Base-by-base conservation (phyloP, 2,329 filamentous ascomycete genomes). In the Verticillium dahliae region DNA sequence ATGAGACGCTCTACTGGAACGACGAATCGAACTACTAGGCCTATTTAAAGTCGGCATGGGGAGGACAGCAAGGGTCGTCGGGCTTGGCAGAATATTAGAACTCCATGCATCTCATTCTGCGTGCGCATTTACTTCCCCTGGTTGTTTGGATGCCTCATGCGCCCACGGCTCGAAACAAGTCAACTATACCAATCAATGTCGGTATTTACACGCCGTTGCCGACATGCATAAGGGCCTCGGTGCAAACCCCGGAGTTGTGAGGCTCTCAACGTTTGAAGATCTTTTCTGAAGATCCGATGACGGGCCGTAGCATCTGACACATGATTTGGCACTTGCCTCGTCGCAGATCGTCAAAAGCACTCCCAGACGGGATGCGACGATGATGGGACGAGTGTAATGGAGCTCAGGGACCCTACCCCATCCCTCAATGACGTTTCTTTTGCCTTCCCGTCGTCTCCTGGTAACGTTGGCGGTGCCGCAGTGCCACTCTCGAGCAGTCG, bases 1-100 rank as follows among this genome's bases (percentile, higher is more conserved):
- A 77, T 63, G 78, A 81, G 13, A 84, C 81, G 14, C 64, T 78
- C 14, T 83, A 83, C 67, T 83, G 81, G 81, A 84, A 84, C 62
- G 75, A 83, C 63, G 68, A 80, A 67, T 69, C 73, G 37, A 70
- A 70, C 18, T 82, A 81, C 66, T 82, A 68, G 63, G 27, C 39
- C 45, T 4, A 50, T 9, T 7, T 18, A 7, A 11, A 6, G 4
- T 22, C 41, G 18, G 9, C n/a, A n/a, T 3, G 3, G 45, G n/a
- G 1, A 3, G 9, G 7, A 50, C 9, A 9, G 18, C 10, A 7
- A 10, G 45, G 45, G n/a, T 50, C 45, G 45, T 18, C 27, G 27
- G 27, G n/a, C 45, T 3, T 27, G n/a, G 18, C 18, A 27, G 13
- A 50, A 18, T 11, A 27, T 10, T 37, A 18, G 45, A 50, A 3